These are phyloP conservation scores for Ascochyta koolunga DNA, from an alignment of 2,329 filamentous ascomycete genomes.

Conservation along the genomic window DNA sequence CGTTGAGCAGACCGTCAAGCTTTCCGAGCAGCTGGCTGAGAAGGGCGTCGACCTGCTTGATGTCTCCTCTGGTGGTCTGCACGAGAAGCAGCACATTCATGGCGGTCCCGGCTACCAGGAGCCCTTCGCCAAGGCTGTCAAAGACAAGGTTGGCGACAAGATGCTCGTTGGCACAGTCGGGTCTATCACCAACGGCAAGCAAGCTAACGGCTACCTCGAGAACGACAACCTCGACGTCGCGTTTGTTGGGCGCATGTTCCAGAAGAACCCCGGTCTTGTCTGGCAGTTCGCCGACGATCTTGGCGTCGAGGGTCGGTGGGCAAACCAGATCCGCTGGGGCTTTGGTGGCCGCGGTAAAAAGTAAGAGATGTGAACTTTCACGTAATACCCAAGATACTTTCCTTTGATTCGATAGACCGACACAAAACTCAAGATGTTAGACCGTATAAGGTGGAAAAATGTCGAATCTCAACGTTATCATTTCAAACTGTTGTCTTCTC, in stretches of 20 bases:
- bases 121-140: slow-evolving; percentile 73
- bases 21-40: slow-evolving; percentile 71
- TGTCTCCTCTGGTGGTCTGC: slow-evolving; percentile 77
- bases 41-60: slow-evolving; percentile 83
- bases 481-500: neutral
- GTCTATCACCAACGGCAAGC: slow-evolving; percentile 70
- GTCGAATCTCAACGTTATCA: neutral
- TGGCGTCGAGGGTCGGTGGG: slow-evolving; percentile 72
- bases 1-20: slow-evolving; percentile 64
- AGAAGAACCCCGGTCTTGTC: slow-evolving; percentile 81
- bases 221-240: slow-evolving; percentile 67
- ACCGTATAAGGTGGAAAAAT: neutral
- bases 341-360: slow-evolving; percentile 57
- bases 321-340: slow-evolving; percentile 72
- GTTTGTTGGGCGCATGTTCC: slow-evolving; percentile 75
- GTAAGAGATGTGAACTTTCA: slow-evolving; percentile 21
- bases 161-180: slow-evolving; percentile 78
- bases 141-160: slow-evolving; percentile 73
- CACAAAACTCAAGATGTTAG: neutral
- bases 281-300: slow-evolving; percentile 75
- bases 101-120: slow-evolving; percentile 73
- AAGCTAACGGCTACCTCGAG: slow-evolving; percentile 57
- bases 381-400: neutral
- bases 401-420: neutral
- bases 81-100: slow-evolving; percentile 65